Percentiles rank a stretch among this genome's conserved stretches.
Evolutionary conservation across 176 grass and related monocot genomes (phyloP).

Genomic region (Zea mays): Zm-B73-REFERENCE-NAM-5.0 NC_050097.1:189763001-189763500

Average conservation of each 20-base stretch:
- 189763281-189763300: conserved; percentile 15
- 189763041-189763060: conserved; percentile 41
- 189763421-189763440: background rate
- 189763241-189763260: conserved; percentile 49
- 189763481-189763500: conserved; percentile 45
- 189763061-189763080: conserved; percentile 49
- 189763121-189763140: conserved; percentile 21
- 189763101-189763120: background rate
- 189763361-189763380: conserved; percentile 11
- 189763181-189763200: conserved; percentile 34
- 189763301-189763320: background rate
- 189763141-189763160: conserved; percentile 8
- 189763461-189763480: conserved; percentile 36
- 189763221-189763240: conserved; percentile 59
- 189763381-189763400: conserved; percentile 42
- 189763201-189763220: conserved; percentile 49
- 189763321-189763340: background rate
- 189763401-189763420: conserved; percentile 17
- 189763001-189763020: background rate
- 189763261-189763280: conserved; percentile 5
- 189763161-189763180: conserved; percentile 48
- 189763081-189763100: conserved; percentile 39
- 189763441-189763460: background rate
- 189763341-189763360: background rate
- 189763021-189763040: conserved; percentile 29